Evolutionary conservation across 1,284 basidiomycete genomes (phyloP).

Genomic region (Neolentinus lepideus): DNA sequence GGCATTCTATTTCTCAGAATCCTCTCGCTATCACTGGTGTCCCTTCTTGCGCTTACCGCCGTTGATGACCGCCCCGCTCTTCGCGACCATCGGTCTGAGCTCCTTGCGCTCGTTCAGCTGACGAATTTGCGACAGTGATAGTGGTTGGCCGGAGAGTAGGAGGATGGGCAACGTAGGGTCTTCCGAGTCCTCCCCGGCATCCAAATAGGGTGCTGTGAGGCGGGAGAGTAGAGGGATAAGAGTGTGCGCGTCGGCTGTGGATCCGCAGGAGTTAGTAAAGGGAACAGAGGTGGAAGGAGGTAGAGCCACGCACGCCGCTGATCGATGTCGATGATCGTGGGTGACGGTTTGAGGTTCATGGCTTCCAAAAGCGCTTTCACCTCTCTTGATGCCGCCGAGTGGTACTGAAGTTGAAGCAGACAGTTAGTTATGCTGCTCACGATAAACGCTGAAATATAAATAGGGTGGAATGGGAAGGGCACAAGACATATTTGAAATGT

Average conservation of each 20-base stretch:
- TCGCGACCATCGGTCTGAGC: slow-evolving; percentile 43
- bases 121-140: slow-evolving; percentile 52
- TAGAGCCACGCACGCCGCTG: slow-evolving; percentile 39
- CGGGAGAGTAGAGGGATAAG: slow-evolving; percentile 41
- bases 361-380: slow-evolving; percentile 52
- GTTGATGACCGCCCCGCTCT: slow-evolving; percentile 51
- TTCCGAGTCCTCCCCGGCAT: background rate
- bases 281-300: slow-evolving; percentile 24
- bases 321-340: slow-evolving; percentile 73
- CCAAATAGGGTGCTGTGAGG: slow-evolving; percentile 36
- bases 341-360: slow-evolving; percentile 58
- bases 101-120: slow-evolving; percentile 41
- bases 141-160: slow-evolving; percentile 56
- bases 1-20: background rate
- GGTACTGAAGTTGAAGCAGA: slow-evolving; percentile 32
- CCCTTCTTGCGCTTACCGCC: slow-evolving; percentile 51
- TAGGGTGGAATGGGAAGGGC: no score
- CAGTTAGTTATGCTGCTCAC: background rate
- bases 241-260: slow-evolving; percentile 35
- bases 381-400: slow-evolving; percentile 61
- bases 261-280: background rate
- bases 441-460: no score
- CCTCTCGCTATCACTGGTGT: background rate
- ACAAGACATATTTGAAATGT: no score
- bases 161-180: slow-evolving; percentile 57